These are phyloP conservation scores for Dactylellina drechsleri DNA, from an alignment of 2,329 filamentous ascomycete species.

Conservation along the genomic window DNA sequence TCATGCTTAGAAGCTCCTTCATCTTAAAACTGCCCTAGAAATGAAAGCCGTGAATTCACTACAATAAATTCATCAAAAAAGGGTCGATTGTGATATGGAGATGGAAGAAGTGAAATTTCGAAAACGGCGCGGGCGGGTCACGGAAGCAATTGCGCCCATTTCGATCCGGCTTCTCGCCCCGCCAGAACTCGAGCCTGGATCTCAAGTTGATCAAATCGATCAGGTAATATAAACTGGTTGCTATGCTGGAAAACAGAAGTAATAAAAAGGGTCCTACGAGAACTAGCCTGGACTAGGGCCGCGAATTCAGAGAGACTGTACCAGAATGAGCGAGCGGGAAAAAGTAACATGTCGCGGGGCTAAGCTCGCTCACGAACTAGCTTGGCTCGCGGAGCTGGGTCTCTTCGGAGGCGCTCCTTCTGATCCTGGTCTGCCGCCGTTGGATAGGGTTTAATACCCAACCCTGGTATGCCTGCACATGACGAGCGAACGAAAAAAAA, in stretches of 20 bases:
- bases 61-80: slow-evolving; percentile 1
- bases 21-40: slow-evolving; percentile 19
- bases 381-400: not conserved
- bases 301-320: no score
- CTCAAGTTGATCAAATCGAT: no score
- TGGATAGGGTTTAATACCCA: slow-evolving; percentile 29
- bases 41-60: not conserved
- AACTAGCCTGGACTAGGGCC: slow-evolving; percentile 30
- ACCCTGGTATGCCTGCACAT: slow-evolving; percentile 48
- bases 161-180: not conserved
- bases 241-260: slow-evolving; percentile 35
- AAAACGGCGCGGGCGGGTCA: no score
- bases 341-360: slow-evolving; percentile 16
- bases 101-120: no score
- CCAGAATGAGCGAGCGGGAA: slow-evolving; percentile 6
- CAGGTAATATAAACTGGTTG: slow-evolving; percentile 17
- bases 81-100: no score
- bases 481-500: slow-evolving; percentile 12
- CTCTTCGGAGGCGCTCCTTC: slow-evolving; percentile 41
- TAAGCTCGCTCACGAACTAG: no score
- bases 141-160: slow-evolving; percentile 34
- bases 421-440: slow-evolving; percentile 44
- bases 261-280: slow-evolving; percentile 44
- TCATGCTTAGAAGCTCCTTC: slow-evolving; percentile 22
- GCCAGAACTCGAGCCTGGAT: slow-evolving; percentile 9